Percentiles rank a stretch among this genome's conserved stretches.
Conservation (phyloP, 768 basidiomycete species). For the Tulasnella sp. region DNA sequence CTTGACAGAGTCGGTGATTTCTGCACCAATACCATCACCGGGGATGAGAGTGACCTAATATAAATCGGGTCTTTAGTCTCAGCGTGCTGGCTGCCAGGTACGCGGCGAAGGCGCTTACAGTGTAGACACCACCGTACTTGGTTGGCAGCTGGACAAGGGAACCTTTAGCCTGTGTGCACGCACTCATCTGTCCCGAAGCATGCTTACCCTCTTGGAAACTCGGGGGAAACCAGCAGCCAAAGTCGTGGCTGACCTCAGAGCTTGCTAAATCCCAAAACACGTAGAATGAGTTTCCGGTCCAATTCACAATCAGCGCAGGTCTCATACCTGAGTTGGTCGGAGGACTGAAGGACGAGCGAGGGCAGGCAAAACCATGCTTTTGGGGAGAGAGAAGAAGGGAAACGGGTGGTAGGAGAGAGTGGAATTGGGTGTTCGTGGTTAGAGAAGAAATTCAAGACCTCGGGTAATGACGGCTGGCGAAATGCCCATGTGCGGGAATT, state of each 20-base stretch:
- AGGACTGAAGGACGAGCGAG: slow-evolving; percentile 16
- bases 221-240: slow-evolving; percentile 72
- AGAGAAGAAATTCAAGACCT: background rate
- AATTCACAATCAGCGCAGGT: background rate
- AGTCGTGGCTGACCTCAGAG: slow-evolving; percentile 47
- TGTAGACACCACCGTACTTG: slow-evolving; percentile 90
- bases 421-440: background rate
- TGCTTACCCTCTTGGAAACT: slow-evolving; percentile 58
- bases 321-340: slow-evolving; percentile 6
- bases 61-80: slow-evolving; percentile 11
- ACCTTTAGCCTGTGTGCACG: background rate
- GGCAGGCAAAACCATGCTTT: background rate
- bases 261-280: slow-evolving; percentile 1
- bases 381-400: background rate
- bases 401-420: background rate
- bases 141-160: slow-evolving; percentile 53
- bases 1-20: slow-evolving; percentile 97
- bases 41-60: slow-evolving; percentile 89
- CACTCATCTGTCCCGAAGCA: background rate
- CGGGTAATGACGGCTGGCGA: background rate
- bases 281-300: background rate
- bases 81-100: slow-evolving; percentile 14
- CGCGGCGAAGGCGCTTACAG: slow-evolving; percentile 43
- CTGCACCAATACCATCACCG: slow-evolving; percentile 94
- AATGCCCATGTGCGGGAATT: background rate